Percentiles rank a stretch among this genome's conserved stretches.
Conservation (phyloP, 148 eudicot genomes). For the Dysphania ambrosioides region DNA sequence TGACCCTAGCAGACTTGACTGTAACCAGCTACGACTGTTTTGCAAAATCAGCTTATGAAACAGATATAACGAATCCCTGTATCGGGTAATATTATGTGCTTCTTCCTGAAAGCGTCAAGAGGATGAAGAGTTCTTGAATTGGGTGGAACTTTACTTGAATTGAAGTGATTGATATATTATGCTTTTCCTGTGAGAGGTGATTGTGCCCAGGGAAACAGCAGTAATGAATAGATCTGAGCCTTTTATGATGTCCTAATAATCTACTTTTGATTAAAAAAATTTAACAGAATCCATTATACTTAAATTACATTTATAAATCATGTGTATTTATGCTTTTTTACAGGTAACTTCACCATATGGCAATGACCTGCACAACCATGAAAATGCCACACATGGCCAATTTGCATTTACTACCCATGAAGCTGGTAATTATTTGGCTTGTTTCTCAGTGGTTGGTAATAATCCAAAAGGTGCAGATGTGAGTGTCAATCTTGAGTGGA, state of each 20-base stretch:
- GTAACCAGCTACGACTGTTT: too few species aligned
- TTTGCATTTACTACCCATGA: constrained; percentile 85
- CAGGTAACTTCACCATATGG: constrained; percentile 90
- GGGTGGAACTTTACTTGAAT: background rate
- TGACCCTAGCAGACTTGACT: too few species aligned
- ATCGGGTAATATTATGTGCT: too few species aligned
- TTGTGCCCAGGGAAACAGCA: background rate
- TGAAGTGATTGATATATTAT: background rate
- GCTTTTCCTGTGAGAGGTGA: background rate
- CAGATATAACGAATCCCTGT: too few species aligned
- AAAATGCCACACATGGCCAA: constrained; percentile 74
- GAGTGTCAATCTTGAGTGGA: constrained; percentile 81
- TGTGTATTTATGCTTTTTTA: constrained; percentile 1
- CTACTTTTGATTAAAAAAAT: background rate
- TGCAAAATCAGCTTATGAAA: too few species aligned
- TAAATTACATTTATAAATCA: background rate
- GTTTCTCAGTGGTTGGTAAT: constrained; percentile 61
- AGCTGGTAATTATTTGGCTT: constrained; percentile 72
- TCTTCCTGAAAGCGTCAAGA: too few species aligned
- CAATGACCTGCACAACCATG: constrained; percentile 49
- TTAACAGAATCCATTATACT: too few species aligned
- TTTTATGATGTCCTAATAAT: background rate
- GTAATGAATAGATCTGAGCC: background rate
- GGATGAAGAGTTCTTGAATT: background rate
- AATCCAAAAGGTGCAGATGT: constrained; percentile 41